Conservation (phyloP, 2,329 filamentous ascomycete genomes). For the Beauveria sp. region DNA sequence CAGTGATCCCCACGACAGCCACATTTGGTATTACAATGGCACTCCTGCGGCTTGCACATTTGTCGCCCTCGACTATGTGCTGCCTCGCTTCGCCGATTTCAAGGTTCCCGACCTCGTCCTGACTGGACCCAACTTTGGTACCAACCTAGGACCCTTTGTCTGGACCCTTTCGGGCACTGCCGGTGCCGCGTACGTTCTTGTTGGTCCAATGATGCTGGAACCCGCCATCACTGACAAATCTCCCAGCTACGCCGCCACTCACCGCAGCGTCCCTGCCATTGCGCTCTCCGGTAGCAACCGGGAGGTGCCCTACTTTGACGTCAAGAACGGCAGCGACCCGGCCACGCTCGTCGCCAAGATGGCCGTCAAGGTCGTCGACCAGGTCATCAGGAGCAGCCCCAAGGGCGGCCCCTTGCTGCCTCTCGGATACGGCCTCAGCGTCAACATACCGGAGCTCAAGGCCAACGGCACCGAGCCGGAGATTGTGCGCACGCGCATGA, state of each 20-base stretch:
- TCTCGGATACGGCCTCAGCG: constrained; percentile 42
- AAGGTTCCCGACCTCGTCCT: constrained; percentile 45
- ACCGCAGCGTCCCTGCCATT: constrained; percentile 42
- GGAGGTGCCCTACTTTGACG: constrained; percentile 32
- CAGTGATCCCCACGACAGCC: constrained; percentile 40
- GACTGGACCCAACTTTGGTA: constrained; percentile 48
- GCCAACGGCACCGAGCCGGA: constrained; percentile 32
- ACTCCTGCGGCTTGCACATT: constrained; percentile 49
- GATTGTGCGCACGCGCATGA: constrained; percentile 40
- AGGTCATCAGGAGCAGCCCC: constrained; percentile 32
- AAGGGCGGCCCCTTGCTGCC: constrained; percentile 31
- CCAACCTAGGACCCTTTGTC: constrained; percentile 46
- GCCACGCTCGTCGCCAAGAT: constrained; percentile 35
- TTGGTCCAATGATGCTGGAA: no score
- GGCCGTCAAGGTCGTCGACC: constrained; percentile 34
- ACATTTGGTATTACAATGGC: constrained; percentile 56
- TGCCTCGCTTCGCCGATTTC: constrained; percentile 41
- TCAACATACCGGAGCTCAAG: constrained; percentile 41
- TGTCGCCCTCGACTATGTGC: constrained; percentile 48
- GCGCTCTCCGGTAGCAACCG: constrained; percentile 37
- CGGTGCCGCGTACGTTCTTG: constrained; percentile 29
- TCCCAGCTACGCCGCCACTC: constrained; percentile 38
- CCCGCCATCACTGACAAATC: background rate
- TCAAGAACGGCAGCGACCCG: constrained; percentile 34
- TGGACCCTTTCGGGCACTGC: constrained; percentile 44